Evolutionary conservation across 768 basidiomycete species (phyloP), one percentile per base, ranked within the genome.

Genomic region (Piloderma croceum): DNA sequence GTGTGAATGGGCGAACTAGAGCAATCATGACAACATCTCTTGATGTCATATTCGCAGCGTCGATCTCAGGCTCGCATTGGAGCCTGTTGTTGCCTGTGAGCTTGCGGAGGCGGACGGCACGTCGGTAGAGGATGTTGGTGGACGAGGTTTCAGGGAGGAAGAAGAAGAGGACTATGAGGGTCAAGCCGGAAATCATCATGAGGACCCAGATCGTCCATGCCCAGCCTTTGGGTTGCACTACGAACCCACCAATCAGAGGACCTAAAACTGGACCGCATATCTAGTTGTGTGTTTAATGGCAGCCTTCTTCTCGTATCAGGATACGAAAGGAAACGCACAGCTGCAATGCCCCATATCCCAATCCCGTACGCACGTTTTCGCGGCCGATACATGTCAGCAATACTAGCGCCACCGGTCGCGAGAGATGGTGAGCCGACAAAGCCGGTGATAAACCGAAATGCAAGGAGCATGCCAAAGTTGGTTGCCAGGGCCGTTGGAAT

Each of bases 171-270:
- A 63, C 42, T 4, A 56, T 44, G 19, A 63, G 32, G 4, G 60
- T 37, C 17, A 48, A 44, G 4, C 56, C 10, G 27, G 27, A 29
- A 29, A 29, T 29, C 27, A 29, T 9, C 15, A 15, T 29, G 10
- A 29, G 27, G 33, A 65, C 49, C 62, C 62, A 65, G 22, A 63
- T 35, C 7, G 62, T 61, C 62, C 63, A 65, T 11, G 48, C 47
- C 63, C 62, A 65, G 6, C 49, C 42, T 25, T 65, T 40, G 5
- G 45, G 49, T 38, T 61, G 52, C 3, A 55, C 59, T 1, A 59
- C 58, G 38, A 63, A 65, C 4, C 62, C 57, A 20, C 62, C 62
- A 10, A 62, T 46, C 1, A 62, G 46, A 3, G 63, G 63, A 0
- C 63, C 62, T 6, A 58, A 49, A 35, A 56, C 54, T 4, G 62